Evolutionary conservation across 345 rosid genomes (phyloP).

Genomic region (Sonneratia alba): DNA sequence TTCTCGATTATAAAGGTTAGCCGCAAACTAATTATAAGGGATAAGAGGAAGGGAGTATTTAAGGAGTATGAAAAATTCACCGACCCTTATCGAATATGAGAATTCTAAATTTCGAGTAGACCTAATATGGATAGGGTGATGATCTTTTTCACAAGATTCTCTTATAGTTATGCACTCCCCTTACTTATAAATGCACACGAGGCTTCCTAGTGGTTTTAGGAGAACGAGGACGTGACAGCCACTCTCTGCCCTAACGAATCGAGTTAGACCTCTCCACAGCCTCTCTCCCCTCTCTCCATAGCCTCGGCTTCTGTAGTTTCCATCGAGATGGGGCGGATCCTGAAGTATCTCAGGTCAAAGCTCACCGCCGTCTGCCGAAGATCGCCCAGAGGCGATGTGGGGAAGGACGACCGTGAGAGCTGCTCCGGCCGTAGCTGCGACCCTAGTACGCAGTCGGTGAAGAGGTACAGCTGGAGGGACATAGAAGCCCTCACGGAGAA

Average conservation of each 20-base stretch:
- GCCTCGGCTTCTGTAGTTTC: not conserved
- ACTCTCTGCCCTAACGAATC: not conserved
- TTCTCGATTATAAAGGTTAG: too few species aligned
- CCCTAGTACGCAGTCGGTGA: not conserved
- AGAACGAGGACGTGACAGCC: conserved; percentile 8
- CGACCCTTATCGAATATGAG: too few species aligned
- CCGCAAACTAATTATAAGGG: too few species aligned
- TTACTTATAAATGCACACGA: not conserved
- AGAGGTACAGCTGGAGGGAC: conserved; percentile 12
- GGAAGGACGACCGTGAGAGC: conserved; percentile 1
- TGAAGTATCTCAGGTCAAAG: conserved; percentile 11
- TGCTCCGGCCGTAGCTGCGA: conserved; percentile 5
- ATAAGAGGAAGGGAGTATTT: too few species aligned
- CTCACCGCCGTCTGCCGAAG: not conserved
- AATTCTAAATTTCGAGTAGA: too few species aligned
- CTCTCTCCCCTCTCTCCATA: too few species aligned
- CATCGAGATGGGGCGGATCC: not conserved
- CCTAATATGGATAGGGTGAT: too few species aligned
- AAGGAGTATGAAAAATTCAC: too few species aligned
- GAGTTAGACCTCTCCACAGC: not conserved
- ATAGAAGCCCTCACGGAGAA: conserved; percentile 9
- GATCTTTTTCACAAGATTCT: too few species aligned
- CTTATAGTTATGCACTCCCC: too few species aligned
- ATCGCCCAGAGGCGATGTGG: not conserved
- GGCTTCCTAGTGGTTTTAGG: not conserved